Base-by-base conservation (phyloP, 352 stramenopile species). In the Nothophytophthora sp. region DNA sequence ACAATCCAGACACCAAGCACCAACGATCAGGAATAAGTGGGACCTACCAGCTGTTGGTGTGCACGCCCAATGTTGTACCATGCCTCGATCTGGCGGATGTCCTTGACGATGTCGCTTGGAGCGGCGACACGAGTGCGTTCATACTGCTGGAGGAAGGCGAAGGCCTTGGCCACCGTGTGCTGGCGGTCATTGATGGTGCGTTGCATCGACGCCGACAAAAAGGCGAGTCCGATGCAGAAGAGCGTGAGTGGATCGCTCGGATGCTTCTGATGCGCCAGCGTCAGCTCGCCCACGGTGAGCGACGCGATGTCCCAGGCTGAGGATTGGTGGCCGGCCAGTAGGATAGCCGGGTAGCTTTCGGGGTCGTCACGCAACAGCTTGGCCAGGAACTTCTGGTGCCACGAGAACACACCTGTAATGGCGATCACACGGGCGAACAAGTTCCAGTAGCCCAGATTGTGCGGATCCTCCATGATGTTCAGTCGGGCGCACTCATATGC, bases 1-100 rank as follows among this genome's bases (percentile, higher is more conserved):
- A 13, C 7, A 22, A n/a, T n/a, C 19, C 27, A 45, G 25, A 27
- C 23, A 52, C 41, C 23, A 55, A 35, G 5, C n/a, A 24, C 12
- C 27, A 19, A 32, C 4, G 8, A 48, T 3, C n/a, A 29, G 19
- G n/a, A 50, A 28, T 6, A 50, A 35, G 7, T 1, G 15, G 15
- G 28, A 64, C 73, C 22, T 78, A 94, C 84, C 70, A 95, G 50
- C 77, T 95, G 85, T 37, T 95, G 85, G 38, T 95, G 83, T 0
- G 81, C 85, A 38, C 85, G 81, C 4, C 82, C 85, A 39, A 92
- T 90, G 57, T 95, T 95, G 59, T 95, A 95, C 85, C 81, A 93
- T 10, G 70, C 73, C 36, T 95, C 85, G 25, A 93, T 33, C 36
- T 92, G 73, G 29, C 78, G 70, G 20, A 87, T 70, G 15, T 92